Evolutionary conservation across 352 stramenopile species (phyloP).

Genomic region (Globisporangium barbulae): DNA sequence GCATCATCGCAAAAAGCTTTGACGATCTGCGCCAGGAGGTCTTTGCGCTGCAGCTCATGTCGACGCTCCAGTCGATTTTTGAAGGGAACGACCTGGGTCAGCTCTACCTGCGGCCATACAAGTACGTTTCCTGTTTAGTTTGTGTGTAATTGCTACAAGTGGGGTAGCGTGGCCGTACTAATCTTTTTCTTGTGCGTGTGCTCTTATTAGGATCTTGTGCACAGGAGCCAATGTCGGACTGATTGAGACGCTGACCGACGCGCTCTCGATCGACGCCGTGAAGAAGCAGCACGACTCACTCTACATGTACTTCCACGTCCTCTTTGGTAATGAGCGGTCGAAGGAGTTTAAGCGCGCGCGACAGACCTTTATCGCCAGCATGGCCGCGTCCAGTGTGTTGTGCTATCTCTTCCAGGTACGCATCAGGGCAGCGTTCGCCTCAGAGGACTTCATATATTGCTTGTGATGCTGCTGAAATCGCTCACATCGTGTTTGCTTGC

Average conservation of each 20-base stretch:
- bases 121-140: constrained; percentile 13
- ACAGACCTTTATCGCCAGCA: constrained; percentile 85
- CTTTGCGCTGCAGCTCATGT: constrained; percentile 37
- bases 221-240: constrained; percentile 87
- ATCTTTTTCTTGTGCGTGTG: background rate
- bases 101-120: constrained; percentile 34
- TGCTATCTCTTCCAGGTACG: constrained; percentile 87
- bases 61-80: constrained; percentile 27
- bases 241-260: constrained; percentile 90
- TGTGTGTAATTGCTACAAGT: background rate
- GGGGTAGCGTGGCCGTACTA: background rate
- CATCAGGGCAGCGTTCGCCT: too few species aligned
- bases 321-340: constrained; percentile 63
- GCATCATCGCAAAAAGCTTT: constrained; percentile 41
- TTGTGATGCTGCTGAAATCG: background rate
- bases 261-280: constrained; percentile 90
- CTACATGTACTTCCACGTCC: constrained; percentile 37
- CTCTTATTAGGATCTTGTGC: constrained; percentile 65
- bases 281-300: constrained; percentile 81
- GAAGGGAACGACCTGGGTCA: constrained; percentile 23
- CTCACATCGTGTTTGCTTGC: background rate
- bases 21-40: constrained; percentile 40
- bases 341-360: constrained; percentile 67
- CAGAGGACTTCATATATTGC: too few species aligned
- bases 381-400: constrained; percentile 92